Base-by-base conservation (phyloP, 1,139 yeast species). In the Hansenula lynferdii region DNA sequence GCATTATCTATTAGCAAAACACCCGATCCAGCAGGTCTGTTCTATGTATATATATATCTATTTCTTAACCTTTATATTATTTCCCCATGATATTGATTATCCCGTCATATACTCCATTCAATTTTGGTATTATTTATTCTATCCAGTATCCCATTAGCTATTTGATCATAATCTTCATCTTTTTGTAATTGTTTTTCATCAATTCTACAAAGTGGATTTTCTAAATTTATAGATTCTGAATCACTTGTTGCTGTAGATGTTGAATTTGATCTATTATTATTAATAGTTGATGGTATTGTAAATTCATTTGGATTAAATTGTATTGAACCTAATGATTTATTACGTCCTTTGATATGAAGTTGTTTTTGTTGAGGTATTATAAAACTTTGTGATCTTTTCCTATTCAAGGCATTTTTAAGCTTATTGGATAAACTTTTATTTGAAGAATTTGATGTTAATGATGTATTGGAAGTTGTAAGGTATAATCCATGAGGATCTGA, bases 41-140 rank as follows among this genome's bases (percentile, higher is more conserved):
- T n/a, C n/a, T n/a, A n/a, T n/a, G n/a, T n/a, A n/a, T n/a, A n/a
- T n/a, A n/a, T n/a, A n/a, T n/a, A n/a, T n/a, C n/a, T n/a, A n/a
- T n/a, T n/a, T n/a, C n/a, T n/a, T n/a, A n/a, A n/a, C n/a, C 14
- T 12, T 24, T 12, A 24, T 24, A 8, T 12, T 24, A 3, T 20
- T 20, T 20, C 8, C 22, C 22, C 6, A 20, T 12, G 15, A 24
- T 24, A 6, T 23, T 23, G 15, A 24, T 24, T 7, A 12, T 27
- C n/a, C 14, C 14, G 33, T 31, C 34, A 31, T 31, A 31, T 31
- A 17, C 22, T 23, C 34, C 34, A 31, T 7, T 31, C 34, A 17
- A 31, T 30, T 8, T 22, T 23, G 7, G 28, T 17, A 12, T 30
- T 14, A 20, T 30, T 7, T 3, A 31, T 31, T 8, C n/a, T 31